phyloP scores from a whole-genome alignment of 495 filamentous ascomycete genomes.

The Xylaria scruposa region DNA sequence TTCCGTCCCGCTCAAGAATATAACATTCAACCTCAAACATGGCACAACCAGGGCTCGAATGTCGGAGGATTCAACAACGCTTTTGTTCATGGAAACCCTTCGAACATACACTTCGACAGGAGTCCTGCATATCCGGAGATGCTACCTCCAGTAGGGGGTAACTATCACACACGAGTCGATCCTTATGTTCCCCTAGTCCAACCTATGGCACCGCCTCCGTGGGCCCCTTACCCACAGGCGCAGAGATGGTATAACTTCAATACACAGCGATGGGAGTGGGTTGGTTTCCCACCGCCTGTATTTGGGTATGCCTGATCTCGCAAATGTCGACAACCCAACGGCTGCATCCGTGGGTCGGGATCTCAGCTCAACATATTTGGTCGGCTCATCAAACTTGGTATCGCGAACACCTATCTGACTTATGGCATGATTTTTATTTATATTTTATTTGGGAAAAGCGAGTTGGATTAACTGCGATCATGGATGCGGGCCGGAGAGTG shows the following conservation, averaged over 20 bases:
- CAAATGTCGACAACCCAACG: not conserved
- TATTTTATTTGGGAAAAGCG: no score
- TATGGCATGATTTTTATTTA: not conserved
- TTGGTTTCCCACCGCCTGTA: not conserved
- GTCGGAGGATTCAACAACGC: no score
- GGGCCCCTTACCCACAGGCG: not conserved
- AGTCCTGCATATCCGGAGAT: not conserved
- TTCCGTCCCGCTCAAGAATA: not conserved
- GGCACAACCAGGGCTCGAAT: not conserved
- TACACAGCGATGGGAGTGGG: not conserved
- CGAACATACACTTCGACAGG: not conserved
- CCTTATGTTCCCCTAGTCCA: not conserved
- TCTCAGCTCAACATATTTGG: no score
- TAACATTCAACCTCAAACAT: not conserved
- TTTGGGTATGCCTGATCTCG: not conserved
- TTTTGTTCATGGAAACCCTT: not conserved
- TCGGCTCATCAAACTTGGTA: no score
- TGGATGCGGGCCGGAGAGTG: no score
- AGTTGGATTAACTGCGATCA: no score
- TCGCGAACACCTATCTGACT: not conserved
- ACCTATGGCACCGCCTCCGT: not conserved
- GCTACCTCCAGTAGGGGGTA: not conserved
- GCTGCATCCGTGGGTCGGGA: no score
- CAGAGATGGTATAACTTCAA: not conserved
- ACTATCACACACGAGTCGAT: not conserved